A percentile compares a stretch with the other conserved stretches of the same genome.
These are phyloP conservation scores for Nannizzia gypsea DNA, from an alignment of 2,329 filamentous ascomycete genomes.

Conservation along the genomic window DNA sequence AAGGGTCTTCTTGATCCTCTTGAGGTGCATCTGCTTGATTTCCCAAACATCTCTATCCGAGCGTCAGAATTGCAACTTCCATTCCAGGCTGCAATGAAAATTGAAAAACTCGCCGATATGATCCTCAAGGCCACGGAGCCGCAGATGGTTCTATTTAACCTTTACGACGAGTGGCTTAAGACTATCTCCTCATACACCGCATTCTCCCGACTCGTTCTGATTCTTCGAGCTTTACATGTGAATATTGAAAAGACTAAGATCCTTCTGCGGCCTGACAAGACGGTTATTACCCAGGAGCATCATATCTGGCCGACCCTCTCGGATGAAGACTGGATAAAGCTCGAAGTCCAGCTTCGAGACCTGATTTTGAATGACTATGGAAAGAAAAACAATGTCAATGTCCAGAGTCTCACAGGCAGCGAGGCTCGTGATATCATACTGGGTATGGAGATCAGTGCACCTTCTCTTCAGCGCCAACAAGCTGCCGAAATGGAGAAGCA, in stretches of 20 bases:
- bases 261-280: slow-evolving; percentile 89
- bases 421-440: slow-evolving; percentile 97
- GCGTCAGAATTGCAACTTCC: slow-evolving; percentile 93
- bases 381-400: slow-evolving; percentile 99
- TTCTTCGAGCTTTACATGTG: slow-evolving; percentile 87
- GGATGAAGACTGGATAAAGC: slow-evolving; percentile 98
- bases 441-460: slow-evolving; percentile 98
- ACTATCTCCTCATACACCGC: slow-evolving; percentile 97
- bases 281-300: slow-evolving; percentile 93
- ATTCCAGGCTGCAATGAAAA: slow-evolving; percentile 99
- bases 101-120: slow-evolving; percentile 98
- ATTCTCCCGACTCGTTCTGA: slow-evolving; percentile 88
- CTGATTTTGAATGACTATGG: slow-evolving; percentile 96
- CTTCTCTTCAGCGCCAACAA: slow-evolving; percentile 95
- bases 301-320: slow-evolving; percentile 94
- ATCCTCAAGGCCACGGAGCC: slow-evolving; percentile 93
- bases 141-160: slow-evolving; percentile 99
- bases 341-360: slow-evolving; percentile 92
- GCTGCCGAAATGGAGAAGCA: slow-evolving; percentile 98
- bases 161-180: slow-evolving; percentile 98
- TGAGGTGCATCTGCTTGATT: slow-evolving; percentile 93
- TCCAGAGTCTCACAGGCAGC: slow-evolving; percentile 86
- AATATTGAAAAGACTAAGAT: slow-evolving; percentile 98
- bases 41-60: slow-evolving; percentile 97
- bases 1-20: slow-evolving; percentile 95